Conservation (phyloP, 129 eudicot genomes). For the Deinandra increscens region DNA sequence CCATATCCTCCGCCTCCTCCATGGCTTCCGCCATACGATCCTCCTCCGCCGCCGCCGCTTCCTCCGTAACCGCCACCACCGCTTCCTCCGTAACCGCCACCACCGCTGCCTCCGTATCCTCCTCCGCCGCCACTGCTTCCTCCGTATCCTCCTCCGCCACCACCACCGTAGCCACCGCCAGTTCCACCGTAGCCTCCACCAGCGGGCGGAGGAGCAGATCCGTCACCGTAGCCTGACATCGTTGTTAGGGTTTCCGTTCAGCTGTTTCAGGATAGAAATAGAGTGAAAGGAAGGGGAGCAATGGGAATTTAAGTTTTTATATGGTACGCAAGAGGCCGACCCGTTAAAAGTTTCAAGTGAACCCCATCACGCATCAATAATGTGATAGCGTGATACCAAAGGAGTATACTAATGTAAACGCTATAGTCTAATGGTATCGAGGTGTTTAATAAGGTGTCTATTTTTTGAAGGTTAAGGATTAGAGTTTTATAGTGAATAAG, state of each 20-base stretch:
- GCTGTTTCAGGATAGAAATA: conserved; percentile 2
- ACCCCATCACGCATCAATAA: conserved; percentile 23
- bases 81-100: conserved; percentile 29
- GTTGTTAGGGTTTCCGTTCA: conserved; percentile 45
- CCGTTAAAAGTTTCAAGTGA: conserved; percentile 21
- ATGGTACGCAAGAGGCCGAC: conserved; percentile 24
- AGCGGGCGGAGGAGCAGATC: conserved; percentile 64
- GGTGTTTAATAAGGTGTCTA: no score
- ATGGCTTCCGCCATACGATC: conserved; percentile 45
- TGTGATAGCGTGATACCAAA: no score
- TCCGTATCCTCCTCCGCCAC: conserved; percentile 44
- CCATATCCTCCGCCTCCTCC: conserved; percentile 51
- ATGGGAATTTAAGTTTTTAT: conserved; percentile 23
- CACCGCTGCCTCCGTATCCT: conserved; percentile 38
- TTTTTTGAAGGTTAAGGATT: no score
- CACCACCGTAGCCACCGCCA: conserved; percentile 58
- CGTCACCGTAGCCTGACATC: conserved; percentile 73
- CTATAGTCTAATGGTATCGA: no score
- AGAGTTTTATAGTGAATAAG: no score
- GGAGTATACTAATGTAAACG: no score
- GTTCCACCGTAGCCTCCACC: conserved; percentile 59
- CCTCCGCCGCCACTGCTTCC: conserved; percentile 28
- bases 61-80: conserved; percentile 39
- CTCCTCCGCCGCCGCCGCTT: conserved; percentile 33
- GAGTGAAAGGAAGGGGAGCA: conserved; percentile 14